These are phyloP conservation scores for Volutella citrinella DNA, from an alignment of 2,329 filamentous ascomycete genomes.

Conservation along the genomic window DNA sequence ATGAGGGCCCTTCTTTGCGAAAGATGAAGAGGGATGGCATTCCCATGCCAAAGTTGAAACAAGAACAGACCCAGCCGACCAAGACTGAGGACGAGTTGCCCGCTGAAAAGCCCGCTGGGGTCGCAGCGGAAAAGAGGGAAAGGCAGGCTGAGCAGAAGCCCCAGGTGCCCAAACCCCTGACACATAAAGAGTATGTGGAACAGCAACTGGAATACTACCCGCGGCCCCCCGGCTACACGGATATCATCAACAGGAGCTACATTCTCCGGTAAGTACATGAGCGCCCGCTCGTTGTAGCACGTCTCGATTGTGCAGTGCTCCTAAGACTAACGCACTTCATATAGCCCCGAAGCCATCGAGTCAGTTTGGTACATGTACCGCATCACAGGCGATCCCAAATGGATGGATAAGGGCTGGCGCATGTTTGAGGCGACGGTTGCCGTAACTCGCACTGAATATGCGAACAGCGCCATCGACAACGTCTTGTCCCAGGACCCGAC, in stretches of 20 bases:
- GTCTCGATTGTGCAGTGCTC: too few species aligned
- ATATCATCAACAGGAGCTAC: constrained; percentile 47
- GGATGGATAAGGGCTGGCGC: constrained; percentile 80
- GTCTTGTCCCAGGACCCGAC: constrained; percentile 46
- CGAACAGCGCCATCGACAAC: constrained; percentile 68
- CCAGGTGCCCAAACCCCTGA: constrained; percentile 35
- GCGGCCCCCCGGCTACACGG: constrained; percentile 50
- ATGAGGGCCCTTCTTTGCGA: constrained; percentile 7
- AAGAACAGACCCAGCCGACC: constrained; percentile 15
- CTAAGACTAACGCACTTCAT: constrained; percentile 8
- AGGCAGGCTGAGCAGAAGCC: constrained; percentile 5
- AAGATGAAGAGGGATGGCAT: constrained; percentile 19
- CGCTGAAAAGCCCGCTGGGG: constrained; percentile 11
- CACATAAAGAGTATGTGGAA: constrained; percentile 54
- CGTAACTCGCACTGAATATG: constrained; percentile 62
- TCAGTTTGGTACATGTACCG: constrained; percentile 89
- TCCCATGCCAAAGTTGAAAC: constrained; percentile 21
- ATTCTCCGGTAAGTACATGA: constrained; percentile 54
- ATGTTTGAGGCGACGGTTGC: constrained; percentile 76
- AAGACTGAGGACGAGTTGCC: constrained; percentile 9
- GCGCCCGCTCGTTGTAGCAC: constrained; percentile 6
- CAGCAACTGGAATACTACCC: constrained; percentile 40
- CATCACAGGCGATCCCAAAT: constrained; percentile 72
- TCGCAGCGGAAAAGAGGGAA: constrained; percentile 9
- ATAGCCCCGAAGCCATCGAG: constrained; percentile 80